Base-by-base conservation (phyloP, 441 rosid species). In the Euphorbia celastroides region DNA sequence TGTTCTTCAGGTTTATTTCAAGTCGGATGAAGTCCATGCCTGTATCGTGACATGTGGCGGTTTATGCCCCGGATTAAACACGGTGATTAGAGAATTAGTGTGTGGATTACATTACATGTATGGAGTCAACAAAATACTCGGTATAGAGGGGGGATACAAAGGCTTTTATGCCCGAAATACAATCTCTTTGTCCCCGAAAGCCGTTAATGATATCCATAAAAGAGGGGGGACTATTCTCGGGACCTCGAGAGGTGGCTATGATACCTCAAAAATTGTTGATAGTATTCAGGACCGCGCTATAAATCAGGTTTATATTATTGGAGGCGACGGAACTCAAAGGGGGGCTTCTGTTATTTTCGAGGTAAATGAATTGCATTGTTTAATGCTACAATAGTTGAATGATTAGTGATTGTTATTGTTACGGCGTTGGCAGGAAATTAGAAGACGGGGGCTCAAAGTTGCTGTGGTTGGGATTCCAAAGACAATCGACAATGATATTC, bases 41-140 rank as follows among this genome's bases (percentile, higher is more conserved):
- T 91, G 95, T 72, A 91, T 88, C 60, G 96, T 89, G 61, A 91
- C 96, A 9, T 93, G 97, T 68, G 97, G 98, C 12, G 96, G 96
- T 70, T 87, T 93, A 34, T 91, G 97, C 67, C 99, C 95, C 0
- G 93, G 97, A 46, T 77, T 91, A 46, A 91, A 93, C 79, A 93
- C 99, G 12, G 95, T 89, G 32, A 87, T 93, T 55, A 88, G 98
- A 78, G 98, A 93, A 74, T 78, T 93, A 11, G 98, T 90, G 0
- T 88, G 96, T 36, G 93, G 93, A 65, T 79, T 93, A 30, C 69
- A 84, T 74, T 42, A 81, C 42, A 88, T 87, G 96, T 93, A 93
- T 52, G 96, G 96, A 61, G 97, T 88, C 71, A 77, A 67, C 57
- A 80, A 72, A 69, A 77, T 93, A 14, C 81, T 87, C 5, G 96